phyloP scores from a whole-genome alignment of 2,329 filamentous ascomycete species.

The Thelonectria blattea region DNA sequence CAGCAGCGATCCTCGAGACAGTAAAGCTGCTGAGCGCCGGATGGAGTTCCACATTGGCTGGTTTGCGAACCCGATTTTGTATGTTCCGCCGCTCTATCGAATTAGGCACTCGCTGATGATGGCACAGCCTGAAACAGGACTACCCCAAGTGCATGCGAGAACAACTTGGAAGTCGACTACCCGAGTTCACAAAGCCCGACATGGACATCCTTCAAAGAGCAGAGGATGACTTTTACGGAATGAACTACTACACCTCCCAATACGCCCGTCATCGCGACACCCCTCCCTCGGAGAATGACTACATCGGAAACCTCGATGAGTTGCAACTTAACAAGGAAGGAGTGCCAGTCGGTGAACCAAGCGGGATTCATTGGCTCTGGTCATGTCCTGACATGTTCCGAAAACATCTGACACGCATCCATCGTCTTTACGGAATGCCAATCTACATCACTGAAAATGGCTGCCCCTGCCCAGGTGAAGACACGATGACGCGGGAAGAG shows the following conservation, averaged over 20 bases:
- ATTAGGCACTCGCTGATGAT: background rate
- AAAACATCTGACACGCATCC: conserved; percentile 20
- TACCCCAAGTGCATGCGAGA: conserved; percentile 29
- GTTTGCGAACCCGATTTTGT: conserved; percentile 49
- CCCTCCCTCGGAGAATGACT: conserved; percentile 31
- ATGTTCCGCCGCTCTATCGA: background rate
- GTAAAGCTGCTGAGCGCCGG: conserved; percentile 41
- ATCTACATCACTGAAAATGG: conserved; percentile 28
- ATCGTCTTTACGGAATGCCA: conserved; percentile 25
- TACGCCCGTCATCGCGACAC: conserved; percentile 34
- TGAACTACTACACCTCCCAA: conserved; percentile 45
- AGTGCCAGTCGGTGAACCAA: conserved; percentile 18
- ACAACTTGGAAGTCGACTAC: conserved; percentile 29
- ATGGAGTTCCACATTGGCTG: conserved; percentile 49
- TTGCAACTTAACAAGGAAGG: conserved; percentile 32
- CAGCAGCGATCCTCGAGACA: conserved; percentile 29
- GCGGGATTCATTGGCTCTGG: conserved; percentile 23
- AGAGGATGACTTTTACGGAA: conserved; percentile 41
- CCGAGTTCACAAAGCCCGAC: conserved; percentile 27
- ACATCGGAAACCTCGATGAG: conserved; percentile 28
- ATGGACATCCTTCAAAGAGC: conserved; percentile 14
- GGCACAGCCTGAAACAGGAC: conserved; percentile 11
- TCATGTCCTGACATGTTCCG: conserved; percentile 25
- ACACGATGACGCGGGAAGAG: conserved; percentile 35
- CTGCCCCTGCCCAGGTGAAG: conserved; percentile 24